These are phyloP conservation scores for Neoscytalidium dimidiatum DNA, from an alignment of 2,329 filamentous ascomycete genomes.

Conservation along the genomic window DNA sequence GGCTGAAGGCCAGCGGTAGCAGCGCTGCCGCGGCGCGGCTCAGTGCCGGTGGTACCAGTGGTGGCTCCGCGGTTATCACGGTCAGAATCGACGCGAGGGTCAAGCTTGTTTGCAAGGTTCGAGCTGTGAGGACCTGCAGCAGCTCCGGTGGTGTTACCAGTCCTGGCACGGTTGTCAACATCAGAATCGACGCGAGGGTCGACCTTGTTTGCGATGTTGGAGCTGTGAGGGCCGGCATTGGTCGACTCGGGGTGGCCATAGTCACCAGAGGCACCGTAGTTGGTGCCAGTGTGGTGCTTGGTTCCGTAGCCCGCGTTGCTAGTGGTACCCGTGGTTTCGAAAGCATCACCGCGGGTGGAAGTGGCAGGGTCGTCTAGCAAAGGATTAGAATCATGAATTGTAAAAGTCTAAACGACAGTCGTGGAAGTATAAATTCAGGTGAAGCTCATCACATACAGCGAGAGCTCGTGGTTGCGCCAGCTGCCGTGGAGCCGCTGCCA, in stretches of 20 bases:
- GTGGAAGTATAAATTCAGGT: too few relatives aligned
- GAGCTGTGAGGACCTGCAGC: slow-evolving; percentile 16
- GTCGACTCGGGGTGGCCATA: not conserved
- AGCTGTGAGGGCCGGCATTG: slow-evolving; percentile 8
- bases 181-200: not conserved
- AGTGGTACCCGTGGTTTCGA: not conserved
- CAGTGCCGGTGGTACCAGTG: not conserved
- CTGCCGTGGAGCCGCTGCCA: not conserved
- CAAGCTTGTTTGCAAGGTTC: slow-evolving; percentile 5
- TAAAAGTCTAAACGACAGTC: too few relatives aligned
- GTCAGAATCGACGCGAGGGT: slow-evolving; percentile 18
- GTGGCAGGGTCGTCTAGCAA: not conserved
- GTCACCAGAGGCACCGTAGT: not conserved
- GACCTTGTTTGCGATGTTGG: slow-evolving; percentile 1
- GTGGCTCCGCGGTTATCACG: not conserved
- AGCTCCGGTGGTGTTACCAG: not conserved
- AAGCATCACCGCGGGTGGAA: not conserved
- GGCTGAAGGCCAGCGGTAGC: not conserved
- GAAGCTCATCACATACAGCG: not conserved
- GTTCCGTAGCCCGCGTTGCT: not conserved
- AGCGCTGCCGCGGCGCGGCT: not conserved
- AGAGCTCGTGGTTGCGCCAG: not conserved
- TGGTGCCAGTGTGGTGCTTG: not conserved
- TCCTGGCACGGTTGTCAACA: not conserved
- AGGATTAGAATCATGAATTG: not conserved